phyloP scores from a whole-genome alignment of 768 basidiomycete species.

The Neoboletus magnificus region DNA sequence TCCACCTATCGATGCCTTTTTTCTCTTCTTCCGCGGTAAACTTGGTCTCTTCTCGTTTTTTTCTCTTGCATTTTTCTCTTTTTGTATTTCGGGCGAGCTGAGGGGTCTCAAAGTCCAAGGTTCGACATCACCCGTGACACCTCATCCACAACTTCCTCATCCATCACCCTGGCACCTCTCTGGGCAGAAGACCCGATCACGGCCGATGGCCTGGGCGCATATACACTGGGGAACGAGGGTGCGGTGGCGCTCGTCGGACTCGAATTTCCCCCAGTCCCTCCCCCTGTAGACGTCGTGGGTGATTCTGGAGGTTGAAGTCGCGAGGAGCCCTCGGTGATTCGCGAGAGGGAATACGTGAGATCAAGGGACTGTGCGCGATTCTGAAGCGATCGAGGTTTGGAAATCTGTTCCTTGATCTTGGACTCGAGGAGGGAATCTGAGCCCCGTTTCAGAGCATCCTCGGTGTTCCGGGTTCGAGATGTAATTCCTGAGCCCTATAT shows the following conservation, averaged over 20 bases:
- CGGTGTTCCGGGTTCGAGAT: constrained; percentile 62
- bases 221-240: constrained; percentile 83
- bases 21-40: constrained; percentile 6
- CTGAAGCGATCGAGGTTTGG: constrained; percentile 76
- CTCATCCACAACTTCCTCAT: constrained; percentile 63
- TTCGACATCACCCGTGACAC: constrained; percentile 77
- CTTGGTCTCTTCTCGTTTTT: constrained; percentile 2
- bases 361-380: constrained; percentile 91
- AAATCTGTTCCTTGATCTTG: constrained; percentile 72
- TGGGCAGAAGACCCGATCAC: constrained; percentile 45
- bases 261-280: constrained; percentile 71
- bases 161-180: constrained; percentile 37
- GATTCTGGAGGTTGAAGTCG: constrained; percentile 71
- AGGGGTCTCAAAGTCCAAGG: constrained; percentile 51
- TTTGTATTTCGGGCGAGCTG: constrained; percentile 3
- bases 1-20: constrained; percentile 9
- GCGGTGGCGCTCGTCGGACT: constrained; percentile 77
- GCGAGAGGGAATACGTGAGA: constrained; percentile 78
- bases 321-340: constrained; percentile 67
- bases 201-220: constrained; percentile 57
- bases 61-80: not conserved
- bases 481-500: constrained; percentile 65
- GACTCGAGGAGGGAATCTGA: constrained; percentile 82
- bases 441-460: constrained; percentile 77
- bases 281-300: constrained; percentile 70